These are phyloP conservation scores for Fraxinus albicans DNA, from an alignment of 305 asterid genomes.

Conservation along the genomic window DNA sequence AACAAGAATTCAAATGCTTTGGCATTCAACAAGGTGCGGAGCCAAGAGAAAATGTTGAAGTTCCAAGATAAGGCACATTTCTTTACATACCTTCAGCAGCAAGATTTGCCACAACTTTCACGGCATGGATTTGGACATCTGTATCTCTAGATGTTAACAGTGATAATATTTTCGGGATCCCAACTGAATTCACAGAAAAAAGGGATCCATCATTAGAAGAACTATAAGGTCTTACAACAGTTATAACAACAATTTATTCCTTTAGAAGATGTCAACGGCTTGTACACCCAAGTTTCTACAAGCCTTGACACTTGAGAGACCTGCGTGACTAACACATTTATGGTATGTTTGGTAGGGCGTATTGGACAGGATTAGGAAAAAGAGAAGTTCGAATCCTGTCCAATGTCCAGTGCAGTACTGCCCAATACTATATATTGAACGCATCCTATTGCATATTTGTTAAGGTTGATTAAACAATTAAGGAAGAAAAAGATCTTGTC, in stretches of 20 bases:
- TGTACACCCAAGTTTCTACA: neutral
- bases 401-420: neutral
- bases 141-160: conserved; percentile 67
- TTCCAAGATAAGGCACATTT: conserved; percentile 1
- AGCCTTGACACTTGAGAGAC: neutral
- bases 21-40: neutral
- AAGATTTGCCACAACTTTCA: conserved; percentile 92
- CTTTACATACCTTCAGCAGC: conserved; percentile 82
- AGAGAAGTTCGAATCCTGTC: neutral
- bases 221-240: neutral
- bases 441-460: neutral
- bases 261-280: neutral
- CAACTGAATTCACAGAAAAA: conserved; percentile 53
- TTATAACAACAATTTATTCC: conserved; percentile 2
- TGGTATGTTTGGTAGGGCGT: neutral
- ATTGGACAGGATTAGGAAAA: neutral
- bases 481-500: neutral
- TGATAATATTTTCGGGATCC: conserved; percentile 80
- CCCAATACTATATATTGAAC: neutral
- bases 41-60: conserved; percentile 5
- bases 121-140: conserved; percentile 95
- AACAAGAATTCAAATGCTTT: neutral
- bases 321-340: neutral
- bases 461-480: neutral
- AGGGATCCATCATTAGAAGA: neutral